phyloP scores from a whole-genome alignment of 2,329 filamentous ascomycete genomes.

The Claviceps arundinis region DNA sequence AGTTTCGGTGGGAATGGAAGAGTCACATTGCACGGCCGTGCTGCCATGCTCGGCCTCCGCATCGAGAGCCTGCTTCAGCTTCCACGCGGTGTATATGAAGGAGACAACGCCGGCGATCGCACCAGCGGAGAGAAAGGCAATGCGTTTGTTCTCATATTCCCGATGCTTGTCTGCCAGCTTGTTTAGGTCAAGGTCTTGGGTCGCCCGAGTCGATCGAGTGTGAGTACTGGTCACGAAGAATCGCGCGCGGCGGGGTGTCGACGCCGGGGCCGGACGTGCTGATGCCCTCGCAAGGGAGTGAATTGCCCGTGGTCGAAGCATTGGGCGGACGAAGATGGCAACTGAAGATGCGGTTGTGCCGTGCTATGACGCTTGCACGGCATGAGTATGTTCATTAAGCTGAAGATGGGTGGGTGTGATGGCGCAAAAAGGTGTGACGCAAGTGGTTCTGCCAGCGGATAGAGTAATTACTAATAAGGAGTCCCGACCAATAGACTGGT shows the following conservation, averaged over 20 bases:
- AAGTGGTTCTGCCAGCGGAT: neutral
- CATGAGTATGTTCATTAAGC: neutral
- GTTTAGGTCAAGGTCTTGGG: constrained; percentile 37
- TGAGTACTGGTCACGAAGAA: constrained; percentile 13
- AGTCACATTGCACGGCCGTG: constrained; percentile 30
- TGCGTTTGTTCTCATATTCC: constrained; percentile 38
- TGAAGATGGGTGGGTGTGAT: neutral
- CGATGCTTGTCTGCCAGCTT: constrained; percentile 31
- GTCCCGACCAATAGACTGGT: neutral
- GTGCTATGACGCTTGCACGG: neutral
- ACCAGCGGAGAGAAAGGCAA: constrained; percentile 37
- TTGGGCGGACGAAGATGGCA: neutral
- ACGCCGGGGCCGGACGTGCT: constrained; percentile 2
- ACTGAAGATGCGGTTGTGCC: neutral
- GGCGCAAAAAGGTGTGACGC: neutral
- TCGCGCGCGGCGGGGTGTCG: constrained; percentile 15
- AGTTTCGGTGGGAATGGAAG: constrained; percentile 26
- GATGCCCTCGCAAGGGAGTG: constrained; percentile 4
- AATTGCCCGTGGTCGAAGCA: constrained; percentile 3
- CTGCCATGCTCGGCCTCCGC: constrained; percentile 14
- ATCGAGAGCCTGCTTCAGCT: constrained; percentile 31
- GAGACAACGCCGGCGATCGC: constrained; percentile 35
- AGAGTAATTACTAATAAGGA: neutral
- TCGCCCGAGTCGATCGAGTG: constrained; percentile 17
- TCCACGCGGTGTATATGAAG: constrained; percentile 37